Evolutionary conservation across 129 eudicot genomes (phyloP), one percentile per base, ranked within the genome.

Genomic region (Flaveria brownii): DNA sequence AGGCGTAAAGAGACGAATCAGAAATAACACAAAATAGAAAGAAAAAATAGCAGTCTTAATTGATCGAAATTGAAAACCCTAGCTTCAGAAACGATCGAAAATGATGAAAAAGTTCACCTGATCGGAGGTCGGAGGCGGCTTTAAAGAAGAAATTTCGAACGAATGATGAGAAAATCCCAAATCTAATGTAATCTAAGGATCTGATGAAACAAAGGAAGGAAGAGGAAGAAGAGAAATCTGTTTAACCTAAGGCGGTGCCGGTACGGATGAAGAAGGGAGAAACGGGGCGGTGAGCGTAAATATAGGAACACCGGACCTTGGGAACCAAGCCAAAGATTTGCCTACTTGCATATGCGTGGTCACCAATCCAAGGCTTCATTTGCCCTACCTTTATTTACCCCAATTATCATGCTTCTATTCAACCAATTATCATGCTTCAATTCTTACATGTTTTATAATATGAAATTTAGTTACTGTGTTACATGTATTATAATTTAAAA

Each of bases 241-340:
- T 61, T 74, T 45, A 60, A 60, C 69, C 23, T 16, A 72, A 5
- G 20, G 54, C 45, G 30, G 23, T 20, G 11, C 8, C 22, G 22
- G 2, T 6, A 59, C 3, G 16, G 2, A 0, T 41, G 9, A 18
- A 23, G 67, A 6, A 0, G 41, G 3, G 36, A 23, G 66, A 49
- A 76, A 12, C 45, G 73, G 20, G 72, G 73, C 79, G 79, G 79
- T 49, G 64, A 64, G 51, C 72, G 63, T 67, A 76, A 66, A 65
- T 76, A 76, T 76, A 76, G 73, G 72, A 30, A 65, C 14, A n/a
- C 4, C 14, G 36, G 11, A 52, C 73, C 80, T 76, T 76, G 80
- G 80, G 55, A 28, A 51, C 66, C 80, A 76, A 76, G 80, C 54
- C 41, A 64, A 76, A 4, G 36, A 30, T 30, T 26, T 26, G 3